These are phyloP conservation scores for Fusarium tjaetaba DNA, from an alignment of 2,329 filamentous ascomycete species.

Conservation along the genomic window DNA sequence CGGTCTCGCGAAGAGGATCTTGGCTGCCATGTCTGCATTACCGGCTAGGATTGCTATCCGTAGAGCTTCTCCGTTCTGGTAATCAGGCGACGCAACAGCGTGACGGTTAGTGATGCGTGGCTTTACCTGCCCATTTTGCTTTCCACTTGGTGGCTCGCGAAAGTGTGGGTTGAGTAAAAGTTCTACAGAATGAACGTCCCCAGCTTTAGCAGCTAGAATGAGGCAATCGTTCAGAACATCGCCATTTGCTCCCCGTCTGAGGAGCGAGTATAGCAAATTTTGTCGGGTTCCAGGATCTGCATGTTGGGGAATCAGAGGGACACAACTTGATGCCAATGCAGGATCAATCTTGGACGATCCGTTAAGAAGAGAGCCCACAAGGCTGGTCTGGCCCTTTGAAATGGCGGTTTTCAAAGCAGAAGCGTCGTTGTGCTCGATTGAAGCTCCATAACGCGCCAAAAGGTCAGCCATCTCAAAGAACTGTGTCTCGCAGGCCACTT, in stretches of 20 bases:
- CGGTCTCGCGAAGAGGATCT: conserved; percentile 59
- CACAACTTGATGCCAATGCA: conserved; percentile 59
- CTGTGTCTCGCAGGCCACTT: conserved; percentile 59
- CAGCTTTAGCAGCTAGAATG: conserved; percentile 59
- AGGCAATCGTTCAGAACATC: conserved; percentile 59
- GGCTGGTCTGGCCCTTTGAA: conserved; percentile 53
- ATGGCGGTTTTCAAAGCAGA: conserved; percentile 61
- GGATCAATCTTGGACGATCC: conserved; percentile 57
- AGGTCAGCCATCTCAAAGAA: conserved; percentile 65
- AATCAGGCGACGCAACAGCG: conserved; percentile 62
- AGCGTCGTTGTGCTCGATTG: conserved; percentile 64
- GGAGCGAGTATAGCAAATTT: conserved; percentile 55
- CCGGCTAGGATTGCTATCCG: conserved; percentile 58
- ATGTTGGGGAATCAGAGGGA: conserved; percentile 60
- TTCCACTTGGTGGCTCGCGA: conserved; percentile 44
- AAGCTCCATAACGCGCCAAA: conserved; percentile 63
- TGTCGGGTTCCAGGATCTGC: conserved; percentile 57
- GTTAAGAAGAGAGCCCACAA: conserved; percentile 59
- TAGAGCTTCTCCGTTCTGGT: conserved; percentile 62
- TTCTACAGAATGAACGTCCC: conserved; percentile 58
- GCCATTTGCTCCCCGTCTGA: conserved; percentile 63
- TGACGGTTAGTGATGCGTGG: conserved; percentile 54
- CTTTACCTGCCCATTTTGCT: conserved; percentile 33
- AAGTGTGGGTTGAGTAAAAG: conserved; percentile 62
- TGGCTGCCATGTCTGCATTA: conserved; percentile 56